Evolutionary conservation across 2,329 filamentous ascomycete genomes (phyloP).

Genomic region (Trichoderma semiorbis): DNA sequence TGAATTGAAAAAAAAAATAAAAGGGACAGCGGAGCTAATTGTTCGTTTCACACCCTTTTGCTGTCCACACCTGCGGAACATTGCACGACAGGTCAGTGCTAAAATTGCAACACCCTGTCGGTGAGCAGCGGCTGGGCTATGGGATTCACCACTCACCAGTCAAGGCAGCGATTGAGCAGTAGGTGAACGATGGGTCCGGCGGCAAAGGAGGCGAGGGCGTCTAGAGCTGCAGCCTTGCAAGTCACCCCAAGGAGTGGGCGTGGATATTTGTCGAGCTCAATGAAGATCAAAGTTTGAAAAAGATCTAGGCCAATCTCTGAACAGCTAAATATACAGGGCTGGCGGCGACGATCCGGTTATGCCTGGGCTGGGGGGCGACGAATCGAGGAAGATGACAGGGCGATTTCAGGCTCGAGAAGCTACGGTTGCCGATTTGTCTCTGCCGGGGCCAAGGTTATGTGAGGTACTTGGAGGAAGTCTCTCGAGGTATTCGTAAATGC

Average conservation of each 20-base stretch:
- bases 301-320: neutral
- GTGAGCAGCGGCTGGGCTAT: neutral
- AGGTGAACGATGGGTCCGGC: neutral
- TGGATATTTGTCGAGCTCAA: neutral
- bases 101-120: constrained; percentile 11
- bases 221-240: constrained; percentile 13
- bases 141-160: constrained; percentile 7
- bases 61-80: constrained; percentile 10
- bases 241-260: neutral
- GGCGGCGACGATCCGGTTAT: neutral
- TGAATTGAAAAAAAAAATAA: neutral
- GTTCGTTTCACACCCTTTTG: constrained; percentile 11
- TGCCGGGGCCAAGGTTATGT: neutral
- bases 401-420: neutral
- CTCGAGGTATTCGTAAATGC: neutral
- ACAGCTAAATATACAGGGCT: constrained; percentile 1
- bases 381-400: neutral
- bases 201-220: constrained; percentile 4
- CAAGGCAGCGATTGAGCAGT: neutral
- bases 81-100: constrained; percentile 8
- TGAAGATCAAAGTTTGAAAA: neutral
- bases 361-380: neutral
- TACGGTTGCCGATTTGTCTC: neutral
- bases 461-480: neutral
- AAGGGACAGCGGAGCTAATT: constrained; percentile 1